Conservation (phyloP, 2,329 filamentous ascomycete genomes). For the Tolypocladium inflatum region DNA sequence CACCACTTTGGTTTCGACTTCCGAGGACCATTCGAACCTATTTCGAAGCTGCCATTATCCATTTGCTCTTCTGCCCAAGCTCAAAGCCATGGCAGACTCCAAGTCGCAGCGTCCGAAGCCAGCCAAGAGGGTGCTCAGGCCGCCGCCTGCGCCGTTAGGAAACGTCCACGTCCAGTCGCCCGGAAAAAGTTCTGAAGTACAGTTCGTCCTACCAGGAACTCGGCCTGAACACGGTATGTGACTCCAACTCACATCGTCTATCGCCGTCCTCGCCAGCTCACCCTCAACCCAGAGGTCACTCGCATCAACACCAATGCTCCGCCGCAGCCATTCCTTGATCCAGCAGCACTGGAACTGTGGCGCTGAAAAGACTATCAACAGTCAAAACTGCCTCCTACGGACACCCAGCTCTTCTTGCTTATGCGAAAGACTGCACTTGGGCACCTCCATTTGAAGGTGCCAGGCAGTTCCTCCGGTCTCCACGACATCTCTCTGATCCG, state of each 20-base stretch:
- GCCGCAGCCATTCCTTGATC: slow-evolving; percentile 26
- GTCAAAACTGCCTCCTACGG: neutral
- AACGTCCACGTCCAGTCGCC: slow-evolving; percentile 16
- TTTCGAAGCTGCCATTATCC: neutral
- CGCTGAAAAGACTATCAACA: slow-evolving; percentile 1
- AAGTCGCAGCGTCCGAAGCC: neutral
- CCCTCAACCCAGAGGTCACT: slow-evolving; percentile 10
- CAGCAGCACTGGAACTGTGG: slow-evolving; percentile 12
- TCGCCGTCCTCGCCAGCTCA: neutral
- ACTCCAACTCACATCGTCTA: neutral
- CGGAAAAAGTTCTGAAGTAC: slow-evolving; percentile 15
- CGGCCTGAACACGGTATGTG: slow-evolving; percentile 16
- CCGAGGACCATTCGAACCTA: neutral
- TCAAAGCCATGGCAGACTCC: neutral
- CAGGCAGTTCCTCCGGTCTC: neutral
- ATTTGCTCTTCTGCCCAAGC: neutral
- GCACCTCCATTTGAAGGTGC: neutral
- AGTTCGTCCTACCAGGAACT: slow-evolving; percentile 17
- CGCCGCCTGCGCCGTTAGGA: slow-evolving; percentile 10
- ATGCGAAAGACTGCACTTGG: neutral
- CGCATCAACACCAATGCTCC: slow-evolving; percentile 17
- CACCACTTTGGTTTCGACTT: neutral
- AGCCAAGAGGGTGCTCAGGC: slow-evolving; percentile 14
- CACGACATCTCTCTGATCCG: neutral
- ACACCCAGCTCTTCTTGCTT: neutral